Base-by-base conservation (phyloP, 164 flowering plant genomes). In the Annona squamosa region DNA sequence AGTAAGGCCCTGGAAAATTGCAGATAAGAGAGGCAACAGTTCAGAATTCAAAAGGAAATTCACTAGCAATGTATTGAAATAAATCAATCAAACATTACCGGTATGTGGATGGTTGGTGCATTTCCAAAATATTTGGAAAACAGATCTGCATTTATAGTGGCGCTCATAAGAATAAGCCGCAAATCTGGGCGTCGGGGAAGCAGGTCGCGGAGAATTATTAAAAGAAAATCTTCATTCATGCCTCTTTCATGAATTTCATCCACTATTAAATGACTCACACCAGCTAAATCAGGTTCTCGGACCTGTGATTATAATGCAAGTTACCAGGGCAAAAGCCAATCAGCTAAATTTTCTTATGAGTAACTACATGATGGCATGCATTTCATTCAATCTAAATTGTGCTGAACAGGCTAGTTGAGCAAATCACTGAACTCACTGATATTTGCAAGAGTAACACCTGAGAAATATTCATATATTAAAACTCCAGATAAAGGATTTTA, bases 231-330 rank as follows among this genome's bases (percentile, higher is more conserved):
- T 73, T 94, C 99, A 87, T 94, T 91, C 89, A 94, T 89, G 72
- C 99, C 99, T 84, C 99, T 88, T 86, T 94, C 99, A 86, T 94
- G 99, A 74, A 94, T 94, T 87, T 94, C 99, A 84, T 94, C 99
- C 63, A 94, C 97, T 65, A 94, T 77, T 83, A 94, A 84, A 86
- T 94, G 97, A 84, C 92, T 94, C 59, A 91, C 86, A 70, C 95
- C 92, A 73, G 85, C 83, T 69, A 94, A 81, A 67, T 81, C 69
- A 48, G 99, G 97, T 72, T 94, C 97, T 73, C 89, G 86, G 77
- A 91, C 91, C 99, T 94, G 91, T 67, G 59, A 46, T 72, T 73
- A 41, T 61, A 56, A 76, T 42, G 37, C 79, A 73, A 70, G n/a
- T 69, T 37, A 76, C 12, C 48, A 46, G 43, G 47, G 46, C 42